Base-by-base conservation (phyloP, 805 yeast genomes). In the Kazachstania viticola region DNA sequence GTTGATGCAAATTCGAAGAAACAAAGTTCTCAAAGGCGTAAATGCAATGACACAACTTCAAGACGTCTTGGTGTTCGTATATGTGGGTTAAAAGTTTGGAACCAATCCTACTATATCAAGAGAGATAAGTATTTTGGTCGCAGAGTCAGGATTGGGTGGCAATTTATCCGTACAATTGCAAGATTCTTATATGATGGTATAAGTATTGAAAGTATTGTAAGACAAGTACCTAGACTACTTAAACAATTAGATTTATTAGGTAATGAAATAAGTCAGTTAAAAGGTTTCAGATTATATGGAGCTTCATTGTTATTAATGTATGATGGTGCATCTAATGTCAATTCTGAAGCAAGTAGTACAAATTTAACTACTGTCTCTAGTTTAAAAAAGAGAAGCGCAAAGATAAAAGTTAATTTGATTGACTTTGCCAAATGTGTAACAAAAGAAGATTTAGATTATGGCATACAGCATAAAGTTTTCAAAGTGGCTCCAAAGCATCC, bases 391-490 rank as follows among this genome's bases (percentile, higher is more conserved):
- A 42, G 47, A 14, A 33, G 38, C 14, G 39, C 43, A 17, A 41
- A 44, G 22, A 56, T 60, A 23, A 57, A 55, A 38, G 73, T 85
- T n/a, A 73, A 85, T 40, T 69, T 93, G 34, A 91, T 91, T 44
- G 99, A 91, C 59, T 91, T 91, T 65, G 97, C 97, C 1, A 94
- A 87, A 51, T 80, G 94, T 48, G 78, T 84, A 12, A 79, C 84
- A 21, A 73, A 73, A 3, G 77, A 72, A 27, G 71, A 70, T 36
- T 60, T 63, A 25, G 35, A 40, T 11, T 48, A 44, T 40, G 47
- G 62, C 13, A 58, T 65, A 0, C 18, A 24, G 11, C 11, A 19
- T 8, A 52, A 52, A 12, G 46, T 55, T 11, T 65, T 69, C 13
- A 65, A 71, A 1, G 78, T 75, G 32, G 94, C 95, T 3, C 95